Percentiles rank a stretch among this genome's conserved stretches.
phyloP scores from a whole-genome alignment of 352 stramenopile genomes.

The Globisporangium canariense region DNA sequence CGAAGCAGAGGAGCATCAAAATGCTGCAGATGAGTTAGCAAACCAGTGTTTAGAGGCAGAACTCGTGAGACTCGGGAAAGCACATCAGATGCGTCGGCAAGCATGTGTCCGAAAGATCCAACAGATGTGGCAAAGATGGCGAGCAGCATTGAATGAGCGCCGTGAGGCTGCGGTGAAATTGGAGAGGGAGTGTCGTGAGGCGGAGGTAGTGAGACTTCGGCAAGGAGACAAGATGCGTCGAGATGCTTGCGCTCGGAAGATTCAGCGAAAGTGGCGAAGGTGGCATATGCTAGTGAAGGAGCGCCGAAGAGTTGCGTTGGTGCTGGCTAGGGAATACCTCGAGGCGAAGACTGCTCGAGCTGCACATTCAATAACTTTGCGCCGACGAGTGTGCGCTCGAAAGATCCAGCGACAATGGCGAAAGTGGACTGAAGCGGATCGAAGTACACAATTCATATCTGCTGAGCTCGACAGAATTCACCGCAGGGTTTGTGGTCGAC shows the following conservation, averaged over 20 bases:
- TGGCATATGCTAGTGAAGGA: not conserved
- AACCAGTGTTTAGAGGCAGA: not conserved
- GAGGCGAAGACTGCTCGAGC: not conserved
- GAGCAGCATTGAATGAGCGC: not conserved
- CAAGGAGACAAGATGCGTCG: not conserved
- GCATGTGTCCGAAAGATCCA: constrained; percentile 17
- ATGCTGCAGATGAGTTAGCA: not conserved
- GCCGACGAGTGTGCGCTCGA: not conserved
- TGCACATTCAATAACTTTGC: not conserved
- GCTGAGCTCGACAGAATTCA: constrained; percentile 12
- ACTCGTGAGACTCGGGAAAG: not conserved
- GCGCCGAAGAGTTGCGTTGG: not conserved
- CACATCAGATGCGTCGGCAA: not conserved
- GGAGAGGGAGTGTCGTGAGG: not conserved
- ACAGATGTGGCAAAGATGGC: constrained; percentile 15
- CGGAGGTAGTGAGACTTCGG: not conserved
- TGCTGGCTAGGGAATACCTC: not conserved
- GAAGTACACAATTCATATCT: not conserved
- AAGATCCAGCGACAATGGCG: constrained; percentile 8
- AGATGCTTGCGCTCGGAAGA: constrained; percentile 16
- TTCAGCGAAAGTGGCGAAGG: constrained; percentile 9
- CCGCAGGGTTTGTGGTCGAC: constrained; percentile 12
- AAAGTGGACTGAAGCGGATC: not conserved
- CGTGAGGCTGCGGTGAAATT: not conserved
- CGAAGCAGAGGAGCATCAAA: constrained; percentile 13